phyloP scores from a whole-genome alignment of 1,284 basidiomycete genomes.

The Ustilago shanxiensis region DNA sequence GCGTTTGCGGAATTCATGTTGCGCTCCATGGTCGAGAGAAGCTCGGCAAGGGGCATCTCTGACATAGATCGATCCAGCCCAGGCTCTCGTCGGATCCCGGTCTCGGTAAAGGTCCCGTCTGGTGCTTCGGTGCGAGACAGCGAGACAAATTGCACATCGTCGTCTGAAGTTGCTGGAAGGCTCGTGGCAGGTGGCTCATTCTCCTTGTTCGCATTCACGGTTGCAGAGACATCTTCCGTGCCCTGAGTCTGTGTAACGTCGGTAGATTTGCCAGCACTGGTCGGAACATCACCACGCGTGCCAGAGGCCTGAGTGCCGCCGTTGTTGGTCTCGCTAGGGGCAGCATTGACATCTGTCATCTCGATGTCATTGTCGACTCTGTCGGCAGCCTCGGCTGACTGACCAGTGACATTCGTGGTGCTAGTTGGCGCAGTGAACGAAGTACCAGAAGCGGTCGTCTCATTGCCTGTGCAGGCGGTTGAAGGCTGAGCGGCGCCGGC shows the following conservation, averaged over 20 bases:
- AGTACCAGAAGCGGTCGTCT: no score
- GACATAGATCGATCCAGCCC: background rate
- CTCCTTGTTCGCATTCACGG: background rate
- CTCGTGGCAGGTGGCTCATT: background rate
- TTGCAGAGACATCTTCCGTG: no score
- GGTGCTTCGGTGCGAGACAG: background rate
- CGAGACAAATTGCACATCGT: background rate
- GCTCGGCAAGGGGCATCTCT: background rate
- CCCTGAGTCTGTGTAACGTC: no score
- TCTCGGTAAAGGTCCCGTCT: background rate
- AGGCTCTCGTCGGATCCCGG: background rate
- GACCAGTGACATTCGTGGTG: background rate
- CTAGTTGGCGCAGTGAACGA: background rate
- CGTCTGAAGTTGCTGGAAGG: background rate
- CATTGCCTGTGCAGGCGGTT: background rate
- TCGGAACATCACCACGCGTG: background rate
- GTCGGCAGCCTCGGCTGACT: background rate
- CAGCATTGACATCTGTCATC: background rate
- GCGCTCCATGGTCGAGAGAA: background rate
- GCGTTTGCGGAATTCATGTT: background rate
- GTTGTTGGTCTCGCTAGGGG: background rate
- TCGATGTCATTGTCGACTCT: conserved; percentile 2
- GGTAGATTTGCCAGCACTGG: no score
- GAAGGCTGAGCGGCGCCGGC: background rate
- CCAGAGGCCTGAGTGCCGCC: background rate